Conservation (phyloP, 2,329 filamentous ascomycete genomes). For the Tolypocladium pustulatum region DNA sequence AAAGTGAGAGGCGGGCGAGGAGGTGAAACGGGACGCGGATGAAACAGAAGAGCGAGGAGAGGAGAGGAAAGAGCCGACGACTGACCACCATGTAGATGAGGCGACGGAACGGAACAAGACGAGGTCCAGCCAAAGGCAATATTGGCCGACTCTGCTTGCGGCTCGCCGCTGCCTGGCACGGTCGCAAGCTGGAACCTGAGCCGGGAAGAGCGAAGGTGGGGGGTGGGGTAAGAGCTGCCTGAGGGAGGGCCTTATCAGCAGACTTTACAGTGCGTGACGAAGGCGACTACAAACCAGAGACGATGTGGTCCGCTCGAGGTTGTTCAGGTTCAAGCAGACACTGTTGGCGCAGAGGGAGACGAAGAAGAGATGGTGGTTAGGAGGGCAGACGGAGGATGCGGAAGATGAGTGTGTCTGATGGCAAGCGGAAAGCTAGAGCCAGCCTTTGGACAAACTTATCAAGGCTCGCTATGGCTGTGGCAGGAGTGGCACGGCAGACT, state of each 20-base stretch:
- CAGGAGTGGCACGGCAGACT: not conserved
- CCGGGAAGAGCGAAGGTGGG: not conserved
- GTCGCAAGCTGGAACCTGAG: not conserved
- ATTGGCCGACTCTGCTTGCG: not conserved
- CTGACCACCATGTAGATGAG: conserved; percentile 11
- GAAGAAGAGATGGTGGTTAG: not conserved
- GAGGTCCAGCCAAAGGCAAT: not conserved
- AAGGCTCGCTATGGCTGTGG: not conserved
- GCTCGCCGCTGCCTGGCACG: conserved; percentile 2
- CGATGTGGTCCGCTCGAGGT: not conserved
- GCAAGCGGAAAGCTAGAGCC: not conserved
- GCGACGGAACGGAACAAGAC: not conserved
- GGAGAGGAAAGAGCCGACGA: conserved; percentile 1
- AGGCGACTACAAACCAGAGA: too few species aligned
- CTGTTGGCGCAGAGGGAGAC: not conserved
- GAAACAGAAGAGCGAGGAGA: conserved; percentile 1
- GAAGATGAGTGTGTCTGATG: not conserved
- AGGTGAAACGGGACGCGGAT: conserved; percentile 5
- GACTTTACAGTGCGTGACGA: not conserved
- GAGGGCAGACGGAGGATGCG: not conserved
- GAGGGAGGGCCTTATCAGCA: not conserved
- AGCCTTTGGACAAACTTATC: not conserved
- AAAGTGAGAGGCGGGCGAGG: not conserved
- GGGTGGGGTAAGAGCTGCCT: not conserved
- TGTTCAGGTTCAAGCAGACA: not conserved